Percentiles rank a stretch among this genome's conserved stretches.
phyloP scores from a whole-genome alignment of 495 filamentous ascomycete species.

The Aspergillus homomorphus region DNA sequence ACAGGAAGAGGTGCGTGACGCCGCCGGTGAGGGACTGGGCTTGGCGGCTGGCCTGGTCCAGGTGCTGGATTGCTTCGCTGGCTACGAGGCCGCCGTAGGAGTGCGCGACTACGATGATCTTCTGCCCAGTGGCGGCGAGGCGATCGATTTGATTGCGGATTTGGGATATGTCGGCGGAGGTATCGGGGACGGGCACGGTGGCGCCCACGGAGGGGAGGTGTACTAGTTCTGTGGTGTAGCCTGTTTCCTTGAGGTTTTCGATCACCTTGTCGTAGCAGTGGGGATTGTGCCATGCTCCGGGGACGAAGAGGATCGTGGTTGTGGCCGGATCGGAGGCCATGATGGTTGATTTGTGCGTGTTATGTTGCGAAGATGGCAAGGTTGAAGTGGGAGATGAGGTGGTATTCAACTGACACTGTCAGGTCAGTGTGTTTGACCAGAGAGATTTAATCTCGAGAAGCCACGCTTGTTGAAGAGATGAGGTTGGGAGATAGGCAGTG shows the following conservation, averaged over 20 bases:
- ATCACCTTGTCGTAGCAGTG: constrained; percentile 32
- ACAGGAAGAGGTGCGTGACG: constrained; percentile 38
- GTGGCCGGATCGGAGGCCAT: no score
- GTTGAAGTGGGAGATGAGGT: no score
- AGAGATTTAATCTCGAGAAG: no score
- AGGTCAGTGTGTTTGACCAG: no score
- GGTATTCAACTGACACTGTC: no score
- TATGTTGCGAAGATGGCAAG: no score
- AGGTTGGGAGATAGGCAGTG: no score
- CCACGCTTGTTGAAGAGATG: no score
- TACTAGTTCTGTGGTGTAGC: constrained; percentile 36
- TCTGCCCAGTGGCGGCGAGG: constrained; percentile 24
- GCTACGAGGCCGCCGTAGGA: constrained; percentile 35
- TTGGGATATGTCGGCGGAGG: constrained; percentile 1
- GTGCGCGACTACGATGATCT: constrained; percentile 45
- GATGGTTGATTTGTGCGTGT: no score
- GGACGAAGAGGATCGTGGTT: constrained; percentile 39
- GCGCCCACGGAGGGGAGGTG: constrained; percentile 34
- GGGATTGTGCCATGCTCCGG: constrained; percentile 46
- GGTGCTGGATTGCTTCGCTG: constrained; percentile 39
- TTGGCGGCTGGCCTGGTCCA: constrained; percentile 30
- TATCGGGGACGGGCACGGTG: background rate
- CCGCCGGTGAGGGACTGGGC: constrained; percentile 33
- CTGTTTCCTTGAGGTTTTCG: constrained; percentile 28
- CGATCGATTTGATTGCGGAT: constrained; percentile 11